phyloP scores from a whole-genome alignment of 768 basidiomycete species.

The Chalciporus pseudorubinellus region DNA sequence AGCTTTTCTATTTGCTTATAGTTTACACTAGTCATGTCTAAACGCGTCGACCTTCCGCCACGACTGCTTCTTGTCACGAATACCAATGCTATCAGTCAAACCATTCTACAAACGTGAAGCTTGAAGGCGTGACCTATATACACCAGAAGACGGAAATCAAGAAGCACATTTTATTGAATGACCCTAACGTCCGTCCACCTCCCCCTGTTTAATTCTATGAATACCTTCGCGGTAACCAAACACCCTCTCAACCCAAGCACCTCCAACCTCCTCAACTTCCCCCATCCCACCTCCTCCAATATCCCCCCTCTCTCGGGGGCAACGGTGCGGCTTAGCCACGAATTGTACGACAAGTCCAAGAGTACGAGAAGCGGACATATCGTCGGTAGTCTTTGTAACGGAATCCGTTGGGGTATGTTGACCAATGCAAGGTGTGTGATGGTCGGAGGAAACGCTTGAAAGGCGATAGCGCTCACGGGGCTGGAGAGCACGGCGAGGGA shows the following conservation, averaged over 20 bases:
- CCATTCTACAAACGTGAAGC: too few relatives aligned
- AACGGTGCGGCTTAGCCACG: constrained; percentile 38
- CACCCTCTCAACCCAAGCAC: constrained; percentile 59
- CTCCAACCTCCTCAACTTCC: constrained; percentile 49
- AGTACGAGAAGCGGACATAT: constrained; percentile 60
- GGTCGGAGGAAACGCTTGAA: constrained; percentile 59
- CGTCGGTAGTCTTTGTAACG: constrained; percentile 55
- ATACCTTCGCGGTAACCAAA: constrained; percentile 40
- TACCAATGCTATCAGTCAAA: too few relatives aligned
- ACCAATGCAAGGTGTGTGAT: constrained; percentile 62
- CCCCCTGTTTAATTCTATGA: constrained; percentile 50
- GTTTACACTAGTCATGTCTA: constrained; percentile 31
- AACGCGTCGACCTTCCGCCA: constrained; percentile 5
- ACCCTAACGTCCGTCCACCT: constrained; percentile 66
- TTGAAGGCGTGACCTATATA: too few relatives aligned
- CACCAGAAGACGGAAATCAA: too few relatives aligned
- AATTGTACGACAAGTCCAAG: constrained; percentile 69
- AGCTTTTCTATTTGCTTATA: constrained; percentile 14
- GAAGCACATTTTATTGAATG: constrained; percentile 36
- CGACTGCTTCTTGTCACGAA: too few relatives aligned
- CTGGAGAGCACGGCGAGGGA: constrained; percentile 53
- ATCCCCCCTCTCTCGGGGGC: constrained; percentile 19
- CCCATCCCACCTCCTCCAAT: constrained; percentile 58
- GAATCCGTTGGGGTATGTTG: constrained; percentile 44
- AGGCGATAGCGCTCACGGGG: constrained; percentile 40